Base-by-base conservation (phyloP, 2,329 filamentous ascomycete genomes). In the Diplodia corticola region DNA sequence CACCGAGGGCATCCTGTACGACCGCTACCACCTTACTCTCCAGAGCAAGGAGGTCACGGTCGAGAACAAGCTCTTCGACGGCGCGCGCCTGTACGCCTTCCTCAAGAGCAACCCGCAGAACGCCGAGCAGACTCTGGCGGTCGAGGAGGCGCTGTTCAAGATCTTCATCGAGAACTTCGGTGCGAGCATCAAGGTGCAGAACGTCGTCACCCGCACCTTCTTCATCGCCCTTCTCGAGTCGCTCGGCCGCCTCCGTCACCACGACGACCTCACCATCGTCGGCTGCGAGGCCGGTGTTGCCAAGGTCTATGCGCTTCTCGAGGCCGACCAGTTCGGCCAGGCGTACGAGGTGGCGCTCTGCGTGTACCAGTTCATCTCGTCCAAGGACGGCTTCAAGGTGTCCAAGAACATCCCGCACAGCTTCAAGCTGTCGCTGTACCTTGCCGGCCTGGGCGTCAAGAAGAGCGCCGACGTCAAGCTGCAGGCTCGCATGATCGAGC, bases 401-500 rank as follows among this genome's bases (percentile, higher is more conserved):
- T 70, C 73, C 5, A 69, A 70, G 20, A 71, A 73, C 0, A 77
- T 81, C 13, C 75, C 76, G 50, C 66, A 75, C 17, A 78, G 79
- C 35, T 79, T 79, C 67, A 76, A 77, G 48, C 70, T 78, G 51
- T 71, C 73, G 12, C 74, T 73, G 0, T 70, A 73, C n/a, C 75
- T 76, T 6, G 74, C 73, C 6, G 74, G 75, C 70, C 77, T 46
- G 4, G 71, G 70, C 3, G 70, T 70, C 37, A 63, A 54, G 65
- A 67, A 71, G 68, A 75, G 72, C 67, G 28, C 30, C 48, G 77
- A 80, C 26, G 71, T 73, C 12, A 67, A 70, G 1, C 69, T 75
- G 26, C 77, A 77, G 67, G 77, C 79, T 72, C 77, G 78, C 63
- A 74, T 81, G 70, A 73, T 80, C 6, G 70, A 75, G 9, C 73